phyloP scores from a whole-genome alignment of 2,329 filamentous ascomycete genomes.

The Diaporthe humulicola region DNA sequence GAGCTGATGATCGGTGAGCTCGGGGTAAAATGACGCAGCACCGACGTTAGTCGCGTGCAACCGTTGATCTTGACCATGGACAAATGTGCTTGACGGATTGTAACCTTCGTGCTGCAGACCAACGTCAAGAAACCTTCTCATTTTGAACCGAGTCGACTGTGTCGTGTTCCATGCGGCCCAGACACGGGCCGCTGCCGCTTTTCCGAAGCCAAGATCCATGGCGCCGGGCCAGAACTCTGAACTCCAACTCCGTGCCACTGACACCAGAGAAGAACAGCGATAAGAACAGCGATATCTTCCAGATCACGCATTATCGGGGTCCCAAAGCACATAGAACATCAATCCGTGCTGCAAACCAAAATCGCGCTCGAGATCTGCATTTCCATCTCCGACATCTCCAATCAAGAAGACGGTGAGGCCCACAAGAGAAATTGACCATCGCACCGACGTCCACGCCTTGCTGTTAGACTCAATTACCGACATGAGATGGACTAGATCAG shows the following conservation, averaged over 20 bases:
- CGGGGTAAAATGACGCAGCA: conserved; percentile 28
- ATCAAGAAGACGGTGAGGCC: neutral
- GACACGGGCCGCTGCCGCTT: neutral
- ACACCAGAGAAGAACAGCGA: neutral
- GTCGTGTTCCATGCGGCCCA: neutral
- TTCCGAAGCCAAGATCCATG: neutral
- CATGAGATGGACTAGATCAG: too few relatives aligned
- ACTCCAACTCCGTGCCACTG: neutral
- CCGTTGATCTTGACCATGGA: neutral
- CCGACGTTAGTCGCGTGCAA: conserved; percentile 9
- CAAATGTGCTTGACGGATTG: neutral
- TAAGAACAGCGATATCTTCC: neutral
- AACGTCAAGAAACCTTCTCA: neutral
- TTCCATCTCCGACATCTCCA: neutral
- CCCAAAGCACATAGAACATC: neutral
- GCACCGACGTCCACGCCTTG: neutral
- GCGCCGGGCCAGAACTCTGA: neutral
- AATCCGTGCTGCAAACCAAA: neutral
- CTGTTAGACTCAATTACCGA: too few relatives aligned
- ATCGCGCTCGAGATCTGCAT: neutral
- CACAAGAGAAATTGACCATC: neutral
- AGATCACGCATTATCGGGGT: neutral
- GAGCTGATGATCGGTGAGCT: conserved; percentile 17
- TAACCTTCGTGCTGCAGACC: neutral
- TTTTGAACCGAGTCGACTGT: neutral